phyloP scores from a whole-genome alignment of 176 grass and related monocot species.

The Typha latifolia region DNA sequence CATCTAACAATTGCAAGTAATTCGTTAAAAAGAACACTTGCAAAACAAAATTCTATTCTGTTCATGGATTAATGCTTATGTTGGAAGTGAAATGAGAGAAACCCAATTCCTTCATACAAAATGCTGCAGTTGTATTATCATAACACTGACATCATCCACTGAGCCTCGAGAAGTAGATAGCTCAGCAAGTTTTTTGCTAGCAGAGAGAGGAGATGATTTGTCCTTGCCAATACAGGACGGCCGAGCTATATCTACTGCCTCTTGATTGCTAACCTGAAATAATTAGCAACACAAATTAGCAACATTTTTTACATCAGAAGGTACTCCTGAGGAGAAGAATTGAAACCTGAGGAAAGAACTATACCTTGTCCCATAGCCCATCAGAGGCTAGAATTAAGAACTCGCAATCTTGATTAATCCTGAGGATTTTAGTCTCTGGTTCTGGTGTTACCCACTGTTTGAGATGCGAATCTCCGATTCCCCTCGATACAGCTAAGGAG shows the following conservation, averaged over 20 bases:
- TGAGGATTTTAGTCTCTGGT: conserved; percentile 57
- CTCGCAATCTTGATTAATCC: conserved; percentile 52
- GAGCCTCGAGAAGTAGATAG: conserved; percentile 59
- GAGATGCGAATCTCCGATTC: conserved; percentile 77
- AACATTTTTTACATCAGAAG: no score
- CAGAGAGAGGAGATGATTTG: conserved; percentile 35
- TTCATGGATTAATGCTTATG: no score
- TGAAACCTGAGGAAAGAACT: neutral
- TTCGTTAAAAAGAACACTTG: no score
- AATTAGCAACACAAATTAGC: neutral
- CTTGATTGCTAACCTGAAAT: conserved; percentile 50
- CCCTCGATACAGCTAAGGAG: conserved; percentile 75
- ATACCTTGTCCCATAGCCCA: conserved; percentile 87
- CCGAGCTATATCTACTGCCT: conserved; percentile 59
- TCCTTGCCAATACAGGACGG: conserved; percentile 29
- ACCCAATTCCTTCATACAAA: conserved; percentile 14
- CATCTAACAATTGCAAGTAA: no score
- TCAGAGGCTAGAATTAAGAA: conserved; percentile 94
- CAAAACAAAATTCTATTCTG: no score
- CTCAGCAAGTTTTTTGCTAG: conserved; percentile 64
- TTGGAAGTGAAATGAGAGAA: no score
- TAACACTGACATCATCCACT: conserved; percentile 65
- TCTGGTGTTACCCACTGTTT: conserved; percentile 83
- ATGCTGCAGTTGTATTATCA: conserved; percentile 70
- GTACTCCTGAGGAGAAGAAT: neutral